Percentiles rank a stretch among this genome's conserved stretches.
phyloP scores from a whole-genome alignment of 2,329 filamentous ascomycete genomes.

The Metarhizium anisopliae region DNA sequence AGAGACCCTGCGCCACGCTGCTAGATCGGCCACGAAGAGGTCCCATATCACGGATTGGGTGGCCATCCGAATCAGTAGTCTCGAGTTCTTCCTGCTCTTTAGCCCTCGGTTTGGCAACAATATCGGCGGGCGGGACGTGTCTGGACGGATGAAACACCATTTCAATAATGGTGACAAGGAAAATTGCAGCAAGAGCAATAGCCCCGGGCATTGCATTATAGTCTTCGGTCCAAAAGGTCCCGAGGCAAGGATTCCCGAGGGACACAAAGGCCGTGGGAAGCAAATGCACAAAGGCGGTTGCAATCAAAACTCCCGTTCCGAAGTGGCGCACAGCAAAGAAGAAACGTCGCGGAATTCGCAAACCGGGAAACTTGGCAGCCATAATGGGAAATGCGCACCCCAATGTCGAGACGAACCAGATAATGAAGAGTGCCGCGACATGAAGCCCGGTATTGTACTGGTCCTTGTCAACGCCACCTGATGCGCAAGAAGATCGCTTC shows the following conservation, averaged over 20 bases:
- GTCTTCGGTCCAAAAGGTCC: slow-evolving; percentile 62
- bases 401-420: slow-evolving; percentile 37
- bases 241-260: slow-evolving; percentile 57
- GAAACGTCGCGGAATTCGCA: slow-evolving; percentile 45
- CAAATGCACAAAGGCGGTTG: slow-evolving; percentile 73
- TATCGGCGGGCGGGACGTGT: slow-evolving; percentile 15
- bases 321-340: slow-evolving; percentile 58
- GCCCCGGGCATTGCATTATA: slow-evolving; percentile 75
- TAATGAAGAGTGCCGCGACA: slow-evolving; percentile 46
- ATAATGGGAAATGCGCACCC: slow-evolving; percentile 46
- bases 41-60: slow-evolving; percentile 22
- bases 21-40: slow-evolving; percentile 23
- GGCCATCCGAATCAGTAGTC: background rate
- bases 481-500: slow-evolving; percentile 20
- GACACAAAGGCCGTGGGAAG: slow-evolving; percentile 57
- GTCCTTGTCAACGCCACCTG: slow-evolving; percentile 19
- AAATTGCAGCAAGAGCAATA: slow-evolving; percentile 68
- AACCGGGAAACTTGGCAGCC: slow-evolving; percentile 38
- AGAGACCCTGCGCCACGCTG: slow-evolving; percentile 25
- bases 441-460: slow-evolving; percentile 49
- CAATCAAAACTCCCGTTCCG: slow-evolving; percentile 65
- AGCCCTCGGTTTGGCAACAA: background rate
- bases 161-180: slow-evolving; percentile 74
- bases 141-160: slow-evolving; percentile 49
- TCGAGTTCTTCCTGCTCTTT: background rate